Evolutionary conservation across 2,329 filamentous ascomycete species (phyloP), one percentile per base, ranked within the genome.

Genomic region (Cyanodermella asteris): DNA sequence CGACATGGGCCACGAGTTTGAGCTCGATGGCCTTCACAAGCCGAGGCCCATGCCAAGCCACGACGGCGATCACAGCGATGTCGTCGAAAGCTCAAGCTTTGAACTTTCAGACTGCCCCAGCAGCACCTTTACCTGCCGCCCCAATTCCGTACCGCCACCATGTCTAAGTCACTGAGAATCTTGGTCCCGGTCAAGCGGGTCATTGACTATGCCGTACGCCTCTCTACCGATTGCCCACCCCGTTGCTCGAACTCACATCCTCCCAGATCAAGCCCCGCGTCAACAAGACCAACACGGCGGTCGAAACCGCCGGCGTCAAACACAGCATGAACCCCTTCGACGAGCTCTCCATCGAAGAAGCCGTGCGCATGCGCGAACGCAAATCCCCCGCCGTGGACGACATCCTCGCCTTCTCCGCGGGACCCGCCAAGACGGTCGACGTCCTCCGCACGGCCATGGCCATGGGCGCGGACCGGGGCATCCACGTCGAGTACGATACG

Each of bases 281-380:
- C 44, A 73, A 72, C 56, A 68, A 69, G 38, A 47, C 69, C 35
- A 61, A 68, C 53, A 93, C 84, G 32, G 84, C 70, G 45, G 74
- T 97, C 53, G 84, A 93, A 55, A 91, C 77, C 28, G 63, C 72
- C 35, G 77, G 77, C 38, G 81, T 94, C 44, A 94, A 94, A 56
- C 84, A 94, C 64, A 82, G 73, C 47, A 84, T 97, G 68, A 97
- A 94, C 62, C 87, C 87, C 12, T 97, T 97, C 55, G 87, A 97
- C 60, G 87, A 97, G 52, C 76, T 97, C 43, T 90, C 81, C 21
- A 71, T 97, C 50, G 87, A 97, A 56, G 87, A 94, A 58, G 78
- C 82, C 25, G 77, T 93, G 25, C 80, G 78, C 20, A 74, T 97
- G 45, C 82, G 87, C 50, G 84, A 94, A 51, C 75, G 77, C 59